These are phyloP conservation scores for Huntiella moniliformis DNA, from an alignment of 2,329 filamentous ascomycete species.

Conservation along the genomic window DNA sequence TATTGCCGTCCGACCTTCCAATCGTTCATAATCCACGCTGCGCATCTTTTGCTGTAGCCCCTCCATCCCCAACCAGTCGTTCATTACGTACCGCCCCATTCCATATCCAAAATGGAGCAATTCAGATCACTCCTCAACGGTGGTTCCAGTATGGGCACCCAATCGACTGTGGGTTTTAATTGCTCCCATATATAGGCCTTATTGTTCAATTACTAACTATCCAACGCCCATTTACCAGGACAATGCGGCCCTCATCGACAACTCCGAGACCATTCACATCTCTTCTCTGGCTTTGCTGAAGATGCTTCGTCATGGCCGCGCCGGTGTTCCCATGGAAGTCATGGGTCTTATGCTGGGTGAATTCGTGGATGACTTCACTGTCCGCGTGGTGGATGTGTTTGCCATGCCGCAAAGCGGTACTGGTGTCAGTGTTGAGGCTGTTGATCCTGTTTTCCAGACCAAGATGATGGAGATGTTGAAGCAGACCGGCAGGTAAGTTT, in stretches of 20 bases:
- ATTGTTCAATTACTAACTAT: not conserved
- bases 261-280: constrained; percentile 98
- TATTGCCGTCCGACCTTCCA: not conserved
- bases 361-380: constrained; percentile 39
- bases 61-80: not conserved
- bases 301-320: constrained; percentile 94
- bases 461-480: constrained; percentile 99
- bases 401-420: constrained; percentile 98
- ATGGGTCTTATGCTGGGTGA: constrained; percentile 76
- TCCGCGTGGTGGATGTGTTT: constrained; percentile 95
- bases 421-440: constrained; percentile 92
- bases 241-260: constrained; percentile 82
- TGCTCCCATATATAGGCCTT: not conserved
- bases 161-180: constrained; percentile 8
- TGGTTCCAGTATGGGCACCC: constrained; percentile 3
- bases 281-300: constrained; percentile 92
- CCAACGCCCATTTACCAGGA: constrained; percentile 35
- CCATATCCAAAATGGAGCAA: constrained; percentile 7
- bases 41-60: not conserved
- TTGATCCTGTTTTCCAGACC: constrained; percentile 96
- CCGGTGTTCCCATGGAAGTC: constrained; percentile 98
- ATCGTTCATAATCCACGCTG: not conserved
- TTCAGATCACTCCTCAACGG: constrained; percentile 9
- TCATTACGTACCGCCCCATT: not conserved
- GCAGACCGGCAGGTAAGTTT: constrained; percentile 73